Evolutionary conservation across 495 filamentous ascomycete species (phyloP).

Genomic region (Ascobolus immersus): DNA sequence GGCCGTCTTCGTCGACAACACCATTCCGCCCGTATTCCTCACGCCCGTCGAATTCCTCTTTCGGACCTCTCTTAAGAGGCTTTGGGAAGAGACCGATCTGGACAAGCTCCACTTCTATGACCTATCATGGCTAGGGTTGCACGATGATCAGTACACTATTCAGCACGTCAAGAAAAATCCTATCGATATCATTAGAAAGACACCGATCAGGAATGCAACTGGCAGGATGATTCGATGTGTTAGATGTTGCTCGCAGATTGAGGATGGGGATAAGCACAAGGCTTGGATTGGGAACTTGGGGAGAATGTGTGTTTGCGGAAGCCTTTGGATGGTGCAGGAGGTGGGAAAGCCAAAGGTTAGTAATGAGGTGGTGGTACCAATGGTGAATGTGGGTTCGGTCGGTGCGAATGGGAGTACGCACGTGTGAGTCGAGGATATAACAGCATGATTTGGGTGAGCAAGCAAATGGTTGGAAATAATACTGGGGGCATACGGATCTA

Average conservation of each 20-base stretch:
- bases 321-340: conserved; percentile 15
- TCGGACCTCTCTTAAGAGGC: conserved; percentile 7
- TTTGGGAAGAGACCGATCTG: conserved; percentile 16
- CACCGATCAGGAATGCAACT: conserved; percentile 9
- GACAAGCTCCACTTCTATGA: conserved; percentile 18
- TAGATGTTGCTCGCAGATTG: conserved; percentile 16
- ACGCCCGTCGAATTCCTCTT: conserved; percentile 11
- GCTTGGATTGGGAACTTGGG: conserved; percentile 16
- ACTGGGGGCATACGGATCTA: no score
- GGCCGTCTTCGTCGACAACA: conserved; percentile 16
- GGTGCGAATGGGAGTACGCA: no score
- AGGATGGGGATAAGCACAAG: conserved; percentile 12
- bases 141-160: conserved; percentile 13
- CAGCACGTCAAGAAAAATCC: conserved; percentile 8
- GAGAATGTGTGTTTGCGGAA: conserved; percentile 19
- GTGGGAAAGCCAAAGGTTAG: no score
- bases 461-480: no score
- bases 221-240: conserved; percentile 15
- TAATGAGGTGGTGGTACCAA: no score
- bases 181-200: conserved; percentile 17
- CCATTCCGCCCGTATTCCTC: conserved; percentile 14
- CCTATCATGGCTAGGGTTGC: conserved; percentile 16
- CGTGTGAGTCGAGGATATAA: no score
- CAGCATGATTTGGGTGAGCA: no score
- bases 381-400: no score